These are phyloP conservation scores for Phaffomyces opuntiae DNA, from an alignment of 805 yeast genomes.

Conservation along the genomic window DNA sequence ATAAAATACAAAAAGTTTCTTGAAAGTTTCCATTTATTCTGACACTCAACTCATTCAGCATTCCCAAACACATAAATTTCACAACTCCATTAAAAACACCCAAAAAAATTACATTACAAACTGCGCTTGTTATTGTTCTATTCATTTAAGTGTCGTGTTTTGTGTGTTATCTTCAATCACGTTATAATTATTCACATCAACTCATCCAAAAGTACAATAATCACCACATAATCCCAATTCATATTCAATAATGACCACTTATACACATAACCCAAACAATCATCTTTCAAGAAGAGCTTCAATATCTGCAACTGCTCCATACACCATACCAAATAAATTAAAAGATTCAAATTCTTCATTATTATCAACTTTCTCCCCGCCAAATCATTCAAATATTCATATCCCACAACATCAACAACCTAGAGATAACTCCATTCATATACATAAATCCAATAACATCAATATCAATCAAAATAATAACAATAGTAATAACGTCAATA, in stretches of 20 bases:
- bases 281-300: slow-evolving; percentile 30
- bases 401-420: slow-evolving; percentile 7
- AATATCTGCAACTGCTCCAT: slow-evolving; percentile 29
- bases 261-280: slow-evolving; percentile 12
- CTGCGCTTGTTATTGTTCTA: no score
- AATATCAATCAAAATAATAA: slow-evolving; percentile 6
- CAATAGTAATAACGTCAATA: slow-evolving; percentile 1
- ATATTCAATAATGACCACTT: slow-evolving; percentile 6
- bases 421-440: no score
- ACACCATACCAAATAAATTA: slow-evolving; percentile 26
- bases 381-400: slow-evolving; percentile 8
- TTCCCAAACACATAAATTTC: no score
- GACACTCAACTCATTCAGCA: not conserved
- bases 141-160: no score
- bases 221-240: no score
- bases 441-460: no score
- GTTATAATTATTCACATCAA: no score
- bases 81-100: no score
- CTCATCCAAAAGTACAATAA: no score
- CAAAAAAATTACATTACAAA: no score
- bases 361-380: slow-evolving; percentile 18
- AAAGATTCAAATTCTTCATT: not conserved
- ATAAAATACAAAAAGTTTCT: no score
- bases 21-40: not conserved
- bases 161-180: no score